These are phyloP conservation scores for Sparassis latifolia DNA, from an alignment of 1,284 basidiomycete genomes.

Conservation along the genomic window DNA sequence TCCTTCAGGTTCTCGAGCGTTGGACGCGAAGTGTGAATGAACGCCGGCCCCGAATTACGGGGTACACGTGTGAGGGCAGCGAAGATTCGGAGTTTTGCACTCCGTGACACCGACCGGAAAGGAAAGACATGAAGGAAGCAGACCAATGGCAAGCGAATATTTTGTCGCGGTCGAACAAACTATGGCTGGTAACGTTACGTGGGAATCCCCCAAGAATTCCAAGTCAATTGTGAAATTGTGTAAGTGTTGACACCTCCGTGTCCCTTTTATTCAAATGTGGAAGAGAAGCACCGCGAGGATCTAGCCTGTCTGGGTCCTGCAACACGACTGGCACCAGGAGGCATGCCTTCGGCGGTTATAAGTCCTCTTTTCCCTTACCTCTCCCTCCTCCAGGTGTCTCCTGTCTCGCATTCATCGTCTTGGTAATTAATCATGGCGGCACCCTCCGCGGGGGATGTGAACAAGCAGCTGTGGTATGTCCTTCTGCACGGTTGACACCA, in stretches of 20 bases:
- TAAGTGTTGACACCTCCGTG: neutral
- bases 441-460: conserved; percentile 47
- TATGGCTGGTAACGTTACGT: too few relatives aligned
- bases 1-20: too few relatives aligned
- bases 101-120: too few relatives aligned
- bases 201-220: too few relatives aligned
- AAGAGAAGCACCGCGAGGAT: conserved; percentile 31
- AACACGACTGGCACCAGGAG: conserved; percentile 27
- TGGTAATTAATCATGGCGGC: conserved; percentile 41
- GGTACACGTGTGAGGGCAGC: too few relatives aligned
- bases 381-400: conserved; percentile 25
- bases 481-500: neutral
- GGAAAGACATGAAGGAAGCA: neutral
- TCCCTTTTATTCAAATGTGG: conserved; percentile 20
- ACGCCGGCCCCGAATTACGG: too few relatives aligned
- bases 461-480: conserved; percentile 55
- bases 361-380: conserved; percentile 30
- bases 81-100: too few relatives aligned
- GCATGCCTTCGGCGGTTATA: conserved; percentile 35
- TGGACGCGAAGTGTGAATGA: too few relatives aligned
- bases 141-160: neutral
- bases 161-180: conserved; percentile 1
- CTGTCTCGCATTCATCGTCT: conserved; percentile 20
- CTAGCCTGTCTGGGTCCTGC: conserved; percentile 35
- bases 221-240: too few relatives aligned